Evolutionary conservation across 2,329 filamentous ascomycete species (phyloP), one percentile per base, ranked within the genome.

Genomic region (Achaetomium macrosporum): DNA sequence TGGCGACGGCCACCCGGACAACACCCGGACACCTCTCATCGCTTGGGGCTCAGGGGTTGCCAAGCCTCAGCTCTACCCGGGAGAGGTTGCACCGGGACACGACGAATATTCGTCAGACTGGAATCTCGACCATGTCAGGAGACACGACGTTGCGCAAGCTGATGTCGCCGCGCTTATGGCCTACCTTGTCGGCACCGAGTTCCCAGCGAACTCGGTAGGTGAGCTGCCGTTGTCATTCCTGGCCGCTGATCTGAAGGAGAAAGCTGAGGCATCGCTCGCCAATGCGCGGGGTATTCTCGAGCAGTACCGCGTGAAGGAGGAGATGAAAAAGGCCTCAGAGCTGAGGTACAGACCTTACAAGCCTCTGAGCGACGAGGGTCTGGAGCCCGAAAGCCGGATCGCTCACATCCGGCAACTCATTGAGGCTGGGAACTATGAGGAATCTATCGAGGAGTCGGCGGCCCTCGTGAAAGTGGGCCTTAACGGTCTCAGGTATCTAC

Each of bases 151-250:
- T 44, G 82, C 84, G 3, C 93, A 99, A 67, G 93, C 93, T 5
- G 93, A 99, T 70, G 81, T 99, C 48, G 93, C 93, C 6, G 88
- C 93, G 9, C 78, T 99, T 54, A 99, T 99, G 93, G 85, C 95
- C 1, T 95, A 97, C 64, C 77, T 99, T 15, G 83, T 83, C 45
- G 93, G 93, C 3, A 72, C 92, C 12, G 87, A 92, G 60, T 99
- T 92, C 64, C 95, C 93, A 0, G 92, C 91, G 50, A 99, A 99
- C 67, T 97, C 92, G 0, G 93, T 99, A 2, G 93, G 93, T 44
- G 87, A 96, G 69, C 77, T 99, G 31, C 93, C 93, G 0, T 73
- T 99, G 30, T 81, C 88, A 0, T 99, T 87, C 66, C 72, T 97
- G 9, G 81, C 87, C 47, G 88, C 85, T 0, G 77, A 77, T 61